These are phyloP conservation scores for Trichomonas vaginalis DNA, from an alignment of 208 protist species.

Conservation along the genomic window DNA sequence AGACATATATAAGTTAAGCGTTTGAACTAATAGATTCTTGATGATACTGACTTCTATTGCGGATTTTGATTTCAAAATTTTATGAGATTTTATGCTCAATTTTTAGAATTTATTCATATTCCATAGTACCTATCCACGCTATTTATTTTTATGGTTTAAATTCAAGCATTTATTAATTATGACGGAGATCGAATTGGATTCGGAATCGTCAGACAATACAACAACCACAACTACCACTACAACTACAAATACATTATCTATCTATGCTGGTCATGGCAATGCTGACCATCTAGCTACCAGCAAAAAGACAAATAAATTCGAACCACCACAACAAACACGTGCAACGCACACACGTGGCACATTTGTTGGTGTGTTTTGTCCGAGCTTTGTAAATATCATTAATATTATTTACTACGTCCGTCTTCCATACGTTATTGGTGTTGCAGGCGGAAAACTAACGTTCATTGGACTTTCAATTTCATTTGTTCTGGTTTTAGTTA, in stretches of 20 bases:
- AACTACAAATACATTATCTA: neutral
- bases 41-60: too few species aligned
- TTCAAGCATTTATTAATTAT: too few species aligned
- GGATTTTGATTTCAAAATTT: too few species aligned
- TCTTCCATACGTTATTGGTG: neutral
- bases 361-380: neutral
- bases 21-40: too few species aligned
- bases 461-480: neutral
- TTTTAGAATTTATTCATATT: too few species aligned
- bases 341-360: neutral
- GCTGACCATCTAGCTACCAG: neutral
- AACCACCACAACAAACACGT: neutral
- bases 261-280: neutral
- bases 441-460: neutral
- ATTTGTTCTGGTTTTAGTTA: neutral
- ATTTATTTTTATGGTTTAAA: too few species aligned
- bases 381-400: constrained; percentile 4
- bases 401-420: neutral
- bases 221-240: neutral
- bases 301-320: neutral
- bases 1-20: too few species aligned
- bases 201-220: neutral
- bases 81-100: too few species aligned
- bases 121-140: too few species aligned
- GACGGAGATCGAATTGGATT: neutral